Evolutionary conservation across 164 flowering plant species (phyloP).

Genomic region (Nymphaea colorata): DNA sequence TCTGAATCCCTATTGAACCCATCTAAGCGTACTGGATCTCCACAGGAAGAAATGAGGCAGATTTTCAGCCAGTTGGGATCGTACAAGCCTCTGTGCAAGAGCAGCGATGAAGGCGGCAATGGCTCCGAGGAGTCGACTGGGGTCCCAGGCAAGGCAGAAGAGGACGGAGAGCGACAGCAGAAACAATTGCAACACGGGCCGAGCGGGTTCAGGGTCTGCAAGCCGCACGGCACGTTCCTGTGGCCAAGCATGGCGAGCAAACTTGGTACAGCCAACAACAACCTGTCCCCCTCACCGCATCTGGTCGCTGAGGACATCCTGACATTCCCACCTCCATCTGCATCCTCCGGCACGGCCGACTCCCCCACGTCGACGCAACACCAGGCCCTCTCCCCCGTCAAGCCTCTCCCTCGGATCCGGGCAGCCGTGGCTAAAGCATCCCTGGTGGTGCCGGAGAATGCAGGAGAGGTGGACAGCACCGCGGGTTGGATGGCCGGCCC

Average conservation of each 20-base stretch:
- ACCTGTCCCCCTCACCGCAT: slow-evolving; percentile 8
- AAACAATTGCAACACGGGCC: slow-evolving; percentile 4
- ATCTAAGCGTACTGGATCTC: too few relatives aligned
- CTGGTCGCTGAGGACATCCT: slow-evolving; percentile 17
- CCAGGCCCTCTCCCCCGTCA: not conserved
- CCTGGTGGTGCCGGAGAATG: not conserved
- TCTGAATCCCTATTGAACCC: too few relatives aligned
- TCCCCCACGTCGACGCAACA: slow-evolving; percentile 1
- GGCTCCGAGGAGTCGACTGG: not conserved
- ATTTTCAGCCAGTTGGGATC: not conserved
- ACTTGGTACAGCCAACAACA: not conserved
- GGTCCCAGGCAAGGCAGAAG: not conserved
- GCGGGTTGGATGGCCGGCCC: not conserved
- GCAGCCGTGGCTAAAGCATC: not conserved
- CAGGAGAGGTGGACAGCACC: not conserved
- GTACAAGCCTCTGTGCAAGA: not conserved
- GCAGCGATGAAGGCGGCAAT: not conserved
- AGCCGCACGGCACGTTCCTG: slow-evolving; percentile 54
- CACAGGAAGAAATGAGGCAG: slow-evolving; percentile 13
- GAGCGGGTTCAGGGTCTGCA: slow-evolving; percentile 78
- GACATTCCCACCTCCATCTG: slow-evolving; percentile 35
- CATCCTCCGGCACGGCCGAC: slow-evolving; percentile 26
- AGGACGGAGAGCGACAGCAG: slow-evolving; percentile 13
- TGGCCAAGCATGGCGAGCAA: slow-evolving; percentile 39
- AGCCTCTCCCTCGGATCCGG: not conserved